phyloP scores from a whole-genome alignment of 2,329 filamentous ascomycete species.

The Verticillium alfalfae region DNA sequence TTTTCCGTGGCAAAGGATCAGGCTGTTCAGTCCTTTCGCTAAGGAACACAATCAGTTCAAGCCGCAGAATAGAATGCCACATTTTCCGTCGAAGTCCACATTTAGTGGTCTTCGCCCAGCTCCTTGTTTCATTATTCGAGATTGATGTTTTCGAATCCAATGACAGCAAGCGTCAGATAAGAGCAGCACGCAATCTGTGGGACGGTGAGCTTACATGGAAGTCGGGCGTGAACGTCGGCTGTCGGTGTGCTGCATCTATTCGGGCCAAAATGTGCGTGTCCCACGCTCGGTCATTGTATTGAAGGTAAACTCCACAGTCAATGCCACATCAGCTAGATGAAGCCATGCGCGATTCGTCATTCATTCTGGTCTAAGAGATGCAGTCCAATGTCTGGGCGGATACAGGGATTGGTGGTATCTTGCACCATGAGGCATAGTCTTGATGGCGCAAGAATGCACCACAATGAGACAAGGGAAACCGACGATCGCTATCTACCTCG shows the following conservation, averaged over 20 bases:
- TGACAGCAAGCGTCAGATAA: background rate
- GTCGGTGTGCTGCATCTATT: background rate
- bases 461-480: background rate
- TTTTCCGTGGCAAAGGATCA: too few relatives aligned
- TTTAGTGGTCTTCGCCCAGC: too few relatives aligned
- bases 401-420: background rate
- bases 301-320: background rate
- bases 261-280: background rate
- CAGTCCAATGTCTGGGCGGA: background rate
- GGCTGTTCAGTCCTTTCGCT: too few relatives aligned
- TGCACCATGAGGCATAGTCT: background rate
- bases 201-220: background rate
- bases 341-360: background rate
- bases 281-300: background rate
- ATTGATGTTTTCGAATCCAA: too few relatives aligned
- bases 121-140: too few relatives aligned
- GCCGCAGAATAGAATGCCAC: too few relatives aligned
- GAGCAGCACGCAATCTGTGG: background rate
- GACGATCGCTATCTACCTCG: background rate
- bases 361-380: background rate
- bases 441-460: background rate
- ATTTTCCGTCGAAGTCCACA: too few relatives aligned
- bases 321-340: too few relatives aligned
- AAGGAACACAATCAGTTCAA: too few relatives aligned
- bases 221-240: background rate